Evolutionary conservation across 805 yeast genomes (phyloP), one percentile per base, ranked within the genome.

Genomic region (Candida hungchunana): DNA sequence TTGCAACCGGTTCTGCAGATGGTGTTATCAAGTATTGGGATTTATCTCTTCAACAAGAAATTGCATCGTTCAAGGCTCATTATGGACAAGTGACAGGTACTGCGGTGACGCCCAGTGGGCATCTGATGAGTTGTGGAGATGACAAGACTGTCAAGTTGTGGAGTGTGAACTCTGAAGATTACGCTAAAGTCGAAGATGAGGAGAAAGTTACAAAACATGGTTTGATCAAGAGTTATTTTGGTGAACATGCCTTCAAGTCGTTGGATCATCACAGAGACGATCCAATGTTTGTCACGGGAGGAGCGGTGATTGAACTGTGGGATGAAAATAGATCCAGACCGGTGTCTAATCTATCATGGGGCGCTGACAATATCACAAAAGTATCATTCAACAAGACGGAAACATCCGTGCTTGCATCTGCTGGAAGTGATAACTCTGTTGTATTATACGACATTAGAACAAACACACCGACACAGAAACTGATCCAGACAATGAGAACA

Each of bases 21-120:
- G 99, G 99, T 52, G 76, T 84, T 6, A 73, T 93, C 46, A 93
- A 93, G 58, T 84, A 86, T 55, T 93, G 98, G 98, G 85, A 90
- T 60, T 61, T 90, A 62, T 75, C 89, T 1, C 72, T 85, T 9
- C 71, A 93, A 43, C 78, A 77, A 13, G 96, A 93, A 56, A 59
- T 74, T 2, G 77, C 78, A 43, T 75, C 87, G 19, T 85, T 82
- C 56, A 79, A 80, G 56, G 97, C 95, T 0, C 99, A 93, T 63
- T 78, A 82, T 52, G 95, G 95, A 5, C 77, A 85, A 70, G 87
- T 88, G 30, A 72, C 88, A 16, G 98, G 97, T 3, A 68, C 94
- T 16, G 67, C 80, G 21, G 86, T 88, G 21, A 64, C 69, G 27
- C 66, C 69, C 38, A 60, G 58, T 18, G 73, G 72, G 14, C 67